Evolutionary conservation across 1,284 basidiomycete genomes (phyloP).

Genomic region (Cryptococcus maquisensis): DNA sequence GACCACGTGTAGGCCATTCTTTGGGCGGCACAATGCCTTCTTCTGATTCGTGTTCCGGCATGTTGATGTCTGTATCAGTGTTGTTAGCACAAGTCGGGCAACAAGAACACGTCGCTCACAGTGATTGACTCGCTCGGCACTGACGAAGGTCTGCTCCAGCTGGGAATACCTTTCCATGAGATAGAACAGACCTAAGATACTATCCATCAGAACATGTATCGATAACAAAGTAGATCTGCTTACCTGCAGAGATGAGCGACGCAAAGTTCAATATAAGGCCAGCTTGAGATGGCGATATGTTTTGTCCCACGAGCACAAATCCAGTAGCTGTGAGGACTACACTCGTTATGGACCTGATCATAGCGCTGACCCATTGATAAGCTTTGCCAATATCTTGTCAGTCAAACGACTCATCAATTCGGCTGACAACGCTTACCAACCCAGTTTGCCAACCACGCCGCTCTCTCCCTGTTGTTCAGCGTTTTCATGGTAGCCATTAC

Average conservation of each 20-base stretch:
- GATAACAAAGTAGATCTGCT: slow-evolving; percentile 6
- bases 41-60: slow-evolving; percentile 26
- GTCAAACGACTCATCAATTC: not conserved
- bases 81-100: slow-evolving; percentile 46
- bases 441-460: slow-evolving; percentile 33
- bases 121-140: slow-evolving; percentile 50
- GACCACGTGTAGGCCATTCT: slow-evolving; percentile 64
- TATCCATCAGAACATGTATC: not conserved
- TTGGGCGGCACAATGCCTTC: slow-evolving; percentile 46
- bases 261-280: slow-evolving; percentile 51
- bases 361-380: slow-evolving; percentile 36
- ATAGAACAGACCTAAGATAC: slow-evolving; percentile 28
- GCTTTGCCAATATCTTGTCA: slow-evolving; percentile 5
- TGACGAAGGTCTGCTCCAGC: slow-evolving; percentile 43
- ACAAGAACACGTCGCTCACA: slow-evolving; percentile 24
- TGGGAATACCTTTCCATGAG: slow-evolving; percentile 28
- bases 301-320: slow-evolving; percentile 47
- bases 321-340: slow-evolving; percentile 42
- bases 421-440: slow-evolving; percentile 17
- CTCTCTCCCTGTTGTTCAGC: slow-evolving; percentile 36
- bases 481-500: slow-evolving; percentile 38
- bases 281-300: slow-evolving; percentile 46
- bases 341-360: slow-evolving; percentile 31
- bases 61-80: slow-evolving; percentile 37
- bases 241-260: slow-evolving; percentile 39